These are phyloP conservation scores for Magnusiomyces clavatus DNA, from an alignment of 1,139 yeast genomes.

Conservation along the genomic window DNA sequence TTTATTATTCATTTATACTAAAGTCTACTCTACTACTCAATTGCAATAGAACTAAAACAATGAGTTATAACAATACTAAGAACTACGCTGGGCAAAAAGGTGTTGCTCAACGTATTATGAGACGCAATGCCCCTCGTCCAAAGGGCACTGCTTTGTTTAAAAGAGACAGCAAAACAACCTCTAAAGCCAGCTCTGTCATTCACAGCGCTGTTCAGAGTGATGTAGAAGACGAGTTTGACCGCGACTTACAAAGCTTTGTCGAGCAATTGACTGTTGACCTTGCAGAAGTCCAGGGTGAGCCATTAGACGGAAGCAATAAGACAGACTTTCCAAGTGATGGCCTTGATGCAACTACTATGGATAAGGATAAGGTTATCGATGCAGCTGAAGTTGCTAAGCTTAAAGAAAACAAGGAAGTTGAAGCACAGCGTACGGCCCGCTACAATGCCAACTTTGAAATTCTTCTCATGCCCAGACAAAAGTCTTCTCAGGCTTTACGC, in stretches of 20 bases:
- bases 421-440: constrained; percentile 17
- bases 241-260: constrained; percentile 4
- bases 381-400: background rate
- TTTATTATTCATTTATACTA: background rate
- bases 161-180: constrained; percentile 3
- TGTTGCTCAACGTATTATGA: background rate
- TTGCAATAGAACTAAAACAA: background rate
- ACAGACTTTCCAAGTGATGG: too few species aligned
- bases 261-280: background rate
- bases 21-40: constrained; percentile 5
- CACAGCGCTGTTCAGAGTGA: background rate
- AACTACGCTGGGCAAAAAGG: background rate
- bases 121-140: constrained; percentile 2
- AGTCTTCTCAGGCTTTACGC: constrained; percentile 28
- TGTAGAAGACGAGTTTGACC: constrained; percentile 5
- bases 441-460: constrained; percentile 26
- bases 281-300: too few species aligned
- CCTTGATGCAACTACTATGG: background rate
- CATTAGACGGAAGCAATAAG: too few species aligned
- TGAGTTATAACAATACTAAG: too few species aligned
- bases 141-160: background rate
- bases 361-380: constrained; percentile 5
- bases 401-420: background rate
- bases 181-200: background rate
- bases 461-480: constrained; percentile 26